phyloP scores from a whole-genome alignment of 495 filamentous ascomycete genomes.

The Tuber calosporum region DNA sequence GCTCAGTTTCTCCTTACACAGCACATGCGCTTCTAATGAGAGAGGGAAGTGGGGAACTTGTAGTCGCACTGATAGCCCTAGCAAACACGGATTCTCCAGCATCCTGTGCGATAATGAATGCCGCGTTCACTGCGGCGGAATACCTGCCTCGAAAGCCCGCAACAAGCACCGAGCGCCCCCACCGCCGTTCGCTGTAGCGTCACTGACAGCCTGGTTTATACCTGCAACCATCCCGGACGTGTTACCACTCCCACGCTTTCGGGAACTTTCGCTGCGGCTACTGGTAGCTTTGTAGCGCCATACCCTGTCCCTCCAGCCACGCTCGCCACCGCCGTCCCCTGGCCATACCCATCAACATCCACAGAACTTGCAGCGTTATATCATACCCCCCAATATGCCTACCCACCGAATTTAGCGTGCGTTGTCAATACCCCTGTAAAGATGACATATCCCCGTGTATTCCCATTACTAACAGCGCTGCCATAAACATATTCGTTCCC shows the following conservation, averaged over 20 bases:
- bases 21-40: neutral
- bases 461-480: conserved; percentile 48
- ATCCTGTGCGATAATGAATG: neutral
- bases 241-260: conserved; percentile 47
- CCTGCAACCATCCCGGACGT: conserved; percentile 51
- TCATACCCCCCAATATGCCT: conserved; percentile 50
- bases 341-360: conserved; percentile 52
- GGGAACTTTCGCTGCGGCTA: conserved; percentile 64
- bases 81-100: neutral
- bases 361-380: conserved; percentile 46
- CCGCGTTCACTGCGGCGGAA: neutral
- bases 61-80: neutral
- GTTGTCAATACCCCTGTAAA: conserved; percentile 29
- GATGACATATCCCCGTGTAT: conserved; percentile 39
- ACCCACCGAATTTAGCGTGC: conserved; percentile 48
- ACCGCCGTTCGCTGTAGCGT: conserved; percentile 46
- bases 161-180: conserved; percentile 18
- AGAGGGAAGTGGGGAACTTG: neutral
- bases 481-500: conserved; percentile 47
- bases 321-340: conserved; percentile 62
- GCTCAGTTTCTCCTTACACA: neutral
- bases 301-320: conserved; percentile 58
- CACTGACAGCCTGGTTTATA: conserved; percentile 53
- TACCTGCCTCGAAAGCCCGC: neutral
- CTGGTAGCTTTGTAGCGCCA: conserved; percentile 62